A percentile compares a stretch with the other conserved stretches of the same genome.
These are phyloP conservation scores for Colletotrichum sp. DNA, from an alignment of 2,329 filamentous ascomycete genomes.

Conservation along the genomic window DNA sequence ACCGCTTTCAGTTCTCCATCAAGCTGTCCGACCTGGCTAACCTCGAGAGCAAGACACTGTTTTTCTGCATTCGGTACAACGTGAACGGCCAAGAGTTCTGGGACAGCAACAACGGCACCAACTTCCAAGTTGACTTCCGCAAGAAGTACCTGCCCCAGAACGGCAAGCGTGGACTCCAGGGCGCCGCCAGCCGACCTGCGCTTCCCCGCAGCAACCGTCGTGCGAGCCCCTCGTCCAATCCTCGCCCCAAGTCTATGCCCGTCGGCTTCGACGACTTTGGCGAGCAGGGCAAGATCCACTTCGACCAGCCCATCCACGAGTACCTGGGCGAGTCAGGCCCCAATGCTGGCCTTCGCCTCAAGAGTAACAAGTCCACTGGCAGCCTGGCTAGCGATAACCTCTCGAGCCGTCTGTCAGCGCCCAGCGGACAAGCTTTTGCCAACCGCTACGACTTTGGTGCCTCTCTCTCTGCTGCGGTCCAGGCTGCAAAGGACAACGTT, in stretches of 20 bases:
- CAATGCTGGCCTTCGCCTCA: constrained; percentile 66
- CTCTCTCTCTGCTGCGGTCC: constrained; percentile 85
- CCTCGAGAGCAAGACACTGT: constrained; percentile 89
- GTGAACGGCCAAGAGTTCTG: constrained; percentile 87
- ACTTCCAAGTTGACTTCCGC: constrained; percentile 93
- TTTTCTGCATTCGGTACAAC: constrained; percentile 88
- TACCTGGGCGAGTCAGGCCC: constrained; percentile 68
- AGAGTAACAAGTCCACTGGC: constrained; percentile 69
- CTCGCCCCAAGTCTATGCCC: constrained; percentile 60
- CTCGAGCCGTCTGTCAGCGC: constrained; percentile 54
- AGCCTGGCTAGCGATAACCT: constrained; percentile 69
- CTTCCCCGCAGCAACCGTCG: constrained; percentile 73
- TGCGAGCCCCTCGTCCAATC: constrained; percentile 40
- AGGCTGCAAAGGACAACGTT: constrained; percentile 70
- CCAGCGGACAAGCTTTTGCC: constrained; percentile 78
- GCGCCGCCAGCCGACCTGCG: constrained; percentile 53
- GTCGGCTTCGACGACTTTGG: constrained; percentile 75
- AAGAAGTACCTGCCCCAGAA: constrained; percentile 74
- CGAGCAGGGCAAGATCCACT: constrained; percentile 61
- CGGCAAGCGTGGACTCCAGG: constrained; percentile 59
- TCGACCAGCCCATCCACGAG: constrained; percentile 64
- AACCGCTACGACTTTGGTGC: constrained; percentile 96
- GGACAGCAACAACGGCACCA: constrained; percentile 89
- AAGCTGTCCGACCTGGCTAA: constrained; percentile 90
- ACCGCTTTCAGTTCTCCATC: constrained; percentile 94